Base-by-base conservation (phyloP, 805 yeast genomes). In the Kodamaea jinghongensis region DNA sequence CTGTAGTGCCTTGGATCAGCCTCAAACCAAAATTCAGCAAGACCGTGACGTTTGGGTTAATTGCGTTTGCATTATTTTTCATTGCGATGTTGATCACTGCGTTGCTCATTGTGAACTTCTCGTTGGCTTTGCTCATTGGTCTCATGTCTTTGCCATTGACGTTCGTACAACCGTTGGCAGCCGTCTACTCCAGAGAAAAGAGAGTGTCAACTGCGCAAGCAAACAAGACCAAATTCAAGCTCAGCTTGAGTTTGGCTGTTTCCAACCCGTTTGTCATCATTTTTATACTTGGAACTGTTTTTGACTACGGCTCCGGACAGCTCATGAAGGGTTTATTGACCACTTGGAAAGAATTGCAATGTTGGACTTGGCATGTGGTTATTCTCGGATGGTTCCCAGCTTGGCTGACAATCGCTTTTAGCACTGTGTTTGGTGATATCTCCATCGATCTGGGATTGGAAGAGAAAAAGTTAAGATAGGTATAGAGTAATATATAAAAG, bases 311-410 rank as follows among this genome's bases (percentile, higher is more conserved):
- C 2, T 65, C 70, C 1, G 58, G 67, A 4, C 59, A 65, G 7
- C 51, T 81, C 4, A 67, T 82, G 38, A 54, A 60, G 14, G 78
- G 79, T 0, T 63, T 89, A 11, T 56, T 81, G 8, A 67, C 75
- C 17, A 78, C 87, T 3, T 86, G 90, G 83, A 54, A 67, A 17
- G 76, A 80, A 28, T 62, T 86, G 41, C 84, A 83, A 41, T 81
- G 85, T 43, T 88, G 96, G 91, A 85, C 96, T 0, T 88, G 96
- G 90, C 73, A 78, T 41, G 75, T 86, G 16, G 56, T 89, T 2
- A 68, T 79, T 29, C 64, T 82, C 30, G 86, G 88, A 0, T 89
- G 96, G 96, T 58, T 81, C 28, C 95, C 97, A 3, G 73, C 80
- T 4, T 91, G 98, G 98, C 31, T 79, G 1, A 41, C 56, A 9